Base-by-base conservation (phyloP, 352 stramenopile species). In the Phytophthora fragariae region DNA sequence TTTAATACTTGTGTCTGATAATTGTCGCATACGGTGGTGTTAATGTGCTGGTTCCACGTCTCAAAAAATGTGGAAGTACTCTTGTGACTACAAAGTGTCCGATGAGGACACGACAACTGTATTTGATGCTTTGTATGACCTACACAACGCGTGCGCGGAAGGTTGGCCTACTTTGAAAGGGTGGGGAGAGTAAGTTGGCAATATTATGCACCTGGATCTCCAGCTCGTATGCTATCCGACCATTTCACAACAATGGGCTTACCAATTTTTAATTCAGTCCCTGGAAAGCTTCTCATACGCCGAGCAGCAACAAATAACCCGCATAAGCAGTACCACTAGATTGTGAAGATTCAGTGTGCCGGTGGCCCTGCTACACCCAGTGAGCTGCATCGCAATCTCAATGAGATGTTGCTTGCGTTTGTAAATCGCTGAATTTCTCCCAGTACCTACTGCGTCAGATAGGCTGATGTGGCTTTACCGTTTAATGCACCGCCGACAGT, bases 11-110 rank as follows among this genome's bases (percentile, higher is more conserved):
- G 54, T 33, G 35, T 53, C 1, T 19, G 46, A 3, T 55, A 59
- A n/a, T 14, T 64, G 3, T 41, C 54, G 3, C 41, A 46, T 15
- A 10, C 53, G 37, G 47, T 15, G 2, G 63, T 57, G 7, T 10
- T 64, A 6, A 58, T 59, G 52, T 70, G 54, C 19, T 58, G 54
- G 53, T 70, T 64, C 21, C 37, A 70, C 17, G 33, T 70, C 0
- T 44, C 44, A 21, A 59, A 44, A 70, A 70, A 54, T 64, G 8
- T 58, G 54, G 54, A 64, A 50, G 11, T 41, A 61, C 31, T n/a
- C 39, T 11, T 8, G 24, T 1, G 7, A 44, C 29, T 29, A 29
- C 12, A 12, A 14, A 49, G 62, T 69, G 3, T 9, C 5, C 10
- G 5, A 29, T 17, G 10, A 35, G 8, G 62, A 69, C 31, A 57